A percentile compares a stretch with the other conserved stretches of the same genome.
phyloP scores from a whole-genome alignment of 352 stramenopile species.

The Pythium dissimile region DNA sequence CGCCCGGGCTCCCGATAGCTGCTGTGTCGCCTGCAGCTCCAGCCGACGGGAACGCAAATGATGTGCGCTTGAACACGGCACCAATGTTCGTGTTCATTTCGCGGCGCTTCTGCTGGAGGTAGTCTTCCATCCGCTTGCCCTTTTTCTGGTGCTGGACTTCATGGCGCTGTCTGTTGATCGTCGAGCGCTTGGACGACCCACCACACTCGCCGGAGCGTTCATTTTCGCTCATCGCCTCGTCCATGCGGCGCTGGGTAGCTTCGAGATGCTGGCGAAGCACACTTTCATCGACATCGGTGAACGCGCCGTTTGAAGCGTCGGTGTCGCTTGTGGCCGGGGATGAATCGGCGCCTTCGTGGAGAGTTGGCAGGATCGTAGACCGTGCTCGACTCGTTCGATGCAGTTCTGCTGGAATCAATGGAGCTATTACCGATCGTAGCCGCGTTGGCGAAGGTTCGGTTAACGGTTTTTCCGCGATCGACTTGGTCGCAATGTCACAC shows the following conservation, averaged over 20 bases:
- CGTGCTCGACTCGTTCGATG: neutral
- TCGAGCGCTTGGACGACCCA: constrained; percentile 14
- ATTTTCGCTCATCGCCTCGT: constrained; percentile 35
- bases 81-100: constrained; percentile 67
- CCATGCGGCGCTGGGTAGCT: constrained; percentile 46
- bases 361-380: neutral
- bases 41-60: constrained; percentile 31
- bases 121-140: constrained; percentile 58
- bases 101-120: constrained; percentile 66
- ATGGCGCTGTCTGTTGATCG: constrained; percentile 31
- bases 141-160: constrained; percentile 42
- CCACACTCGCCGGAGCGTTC: constrained; percentile 4
- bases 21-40: neutral
- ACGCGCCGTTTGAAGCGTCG: neutral
- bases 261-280: constrained; percentile 39
- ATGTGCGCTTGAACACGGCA: constrained; percentile 66
- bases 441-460: too few relatives aligned
- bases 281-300: neutral
- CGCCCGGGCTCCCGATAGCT: neutral
- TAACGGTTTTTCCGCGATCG: too few relatives aligned
- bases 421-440: too few relatives aligned
- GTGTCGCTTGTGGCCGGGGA: neutral
- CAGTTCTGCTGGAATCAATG: too few relatives aligned
- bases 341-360: constrained; percentile 7
- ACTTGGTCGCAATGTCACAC: neutral